Evolutionary conservation across 2,329 filamentous ascomycete species (phyloP).

Genomic region (Monilinia vaccinii-corymbosi): DNA sequence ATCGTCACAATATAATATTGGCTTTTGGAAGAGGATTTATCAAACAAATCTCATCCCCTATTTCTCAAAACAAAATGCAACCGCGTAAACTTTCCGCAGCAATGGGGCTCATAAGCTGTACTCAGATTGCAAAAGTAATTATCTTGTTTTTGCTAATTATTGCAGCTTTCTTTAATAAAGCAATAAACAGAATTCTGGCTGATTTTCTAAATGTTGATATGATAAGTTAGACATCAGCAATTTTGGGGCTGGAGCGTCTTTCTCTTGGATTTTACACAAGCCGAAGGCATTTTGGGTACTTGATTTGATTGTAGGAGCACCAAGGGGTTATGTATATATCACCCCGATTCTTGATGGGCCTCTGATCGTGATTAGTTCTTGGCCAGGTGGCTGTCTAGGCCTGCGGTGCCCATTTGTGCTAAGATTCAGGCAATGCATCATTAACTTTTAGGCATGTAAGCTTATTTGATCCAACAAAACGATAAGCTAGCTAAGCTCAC

Average conservation of each 20-base stretch:
- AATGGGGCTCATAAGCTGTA: slow-evolving; percentile 33
- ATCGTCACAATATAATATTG: slow-evolving; percentile 30
- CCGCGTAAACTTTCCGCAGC: slow-evolving; percentile 28
- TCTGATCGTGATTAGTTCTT: too few species aligned
- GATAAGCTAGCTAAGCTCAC: neutral
- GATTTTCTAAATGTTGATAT: slow-evolving; percentile 24
- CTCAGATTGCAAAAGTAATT: slow-evolving; percentile 31
- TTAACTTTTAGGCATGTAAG: too few species aligned
- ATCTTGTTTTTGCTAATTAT: slow-evolving; percentile 33
- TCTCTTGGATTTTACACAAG: slow-evolving; percentile 18
- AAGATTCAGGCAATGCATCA: neutral
- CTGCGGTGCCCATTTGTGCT: too few species aligned
- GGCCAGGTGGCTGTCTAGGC: too few species aligned
- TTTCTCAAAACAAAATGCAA: neutral
- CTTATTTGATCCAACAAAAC: too few species aligned
- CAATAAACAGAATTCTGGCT: slow-evolving; percentile 23
- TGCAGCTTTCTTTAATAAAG: slow-evolving; percentile 31
- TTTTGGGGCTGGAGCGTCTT: slow-evolving; percentile 22
- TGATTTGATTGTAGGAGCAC: slow-evolving; percentile 24
- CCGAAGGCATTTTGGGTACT: slow-evolving; percentile 6
- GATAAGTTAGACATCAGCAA: slow-evolving; percentile 26
- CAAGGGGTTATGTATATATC: slow-evolving; percentile 21
- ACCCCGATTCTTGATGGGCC: slow-evolving; percentile 24
- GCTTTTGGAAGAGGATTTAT: slow-evolving; percentile 31
- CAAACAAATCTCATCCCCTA: neutral